These are phyloP conservation scores for Clitocybe nebularis DNA, from an alignment of 1,284 basidiomycete species.

Conservation along the genomic window DNA sequence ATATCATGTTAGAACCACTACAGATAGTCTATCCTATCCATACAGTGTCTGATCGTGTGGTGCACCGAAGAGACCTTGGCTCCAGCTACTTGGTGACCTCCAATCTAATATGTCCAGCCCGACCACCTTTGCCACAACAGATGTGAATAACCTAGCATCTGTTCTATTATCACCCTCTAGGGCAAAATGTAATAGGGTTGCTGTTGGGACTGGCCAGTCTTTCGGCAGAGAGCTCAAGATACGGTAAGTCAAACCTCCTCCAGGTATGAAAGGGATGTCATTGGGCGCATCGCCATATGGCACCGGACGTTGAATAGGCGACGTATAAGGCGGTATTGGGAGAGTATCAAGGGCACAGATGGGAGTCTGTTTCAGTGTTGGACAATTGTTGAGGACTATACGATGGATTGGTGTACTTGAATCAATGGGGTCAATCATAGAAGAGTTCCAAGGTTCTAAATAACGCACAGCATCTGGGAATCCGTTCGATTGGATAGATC, in stretches of 20 bases:
- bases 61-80: conserved; percentile 66
- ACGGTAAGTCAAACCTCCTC: conserved; percentile 68
- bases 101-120: conserved; percentile 40
- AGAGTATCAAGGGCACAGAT: conserved; percentile 37
- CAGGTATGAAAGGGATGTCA: conserved; percentile 63
- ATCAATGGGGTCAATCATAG: conserved; percentile 13
- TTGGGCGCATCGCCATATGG: conserved; percentile 25
- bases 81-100: conserved; percentile 64
- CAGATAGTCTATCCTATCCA: too few relatives aligned
- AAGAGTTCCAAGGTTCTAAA: not conserved
- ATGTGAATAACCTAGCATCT: conserved; percentile 65
- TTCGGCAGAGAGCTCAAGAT: conserved; percentile 53
- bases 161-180: conserved; percentile 76
- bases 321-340: conserved; percentile 48
- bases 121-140: conserved; percentile 47
- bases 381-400: conserved; percentile 38
- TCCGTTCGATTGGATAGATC: conserved; percentile 72
- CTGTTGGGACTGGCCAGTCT: conserved; percentile 54
- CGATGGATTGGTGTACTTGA: conserved; percentile 58
- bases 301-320: conserved; percentile 33
- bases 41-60: conserved; percentile 68
- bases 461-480: conserved; percentile 67
- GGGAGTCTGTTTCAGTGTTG: conserved; percentile 34
- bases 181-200: conserved; percentile 60
- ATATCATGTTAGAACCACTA: not conserved